Percentiles rank a stretch among this genome's conserved stretches.
These are phyloP conservation scores for Brassica napus DNA, from an alignment of 345 rosid species.

Conservation along the genomic window DNA sequence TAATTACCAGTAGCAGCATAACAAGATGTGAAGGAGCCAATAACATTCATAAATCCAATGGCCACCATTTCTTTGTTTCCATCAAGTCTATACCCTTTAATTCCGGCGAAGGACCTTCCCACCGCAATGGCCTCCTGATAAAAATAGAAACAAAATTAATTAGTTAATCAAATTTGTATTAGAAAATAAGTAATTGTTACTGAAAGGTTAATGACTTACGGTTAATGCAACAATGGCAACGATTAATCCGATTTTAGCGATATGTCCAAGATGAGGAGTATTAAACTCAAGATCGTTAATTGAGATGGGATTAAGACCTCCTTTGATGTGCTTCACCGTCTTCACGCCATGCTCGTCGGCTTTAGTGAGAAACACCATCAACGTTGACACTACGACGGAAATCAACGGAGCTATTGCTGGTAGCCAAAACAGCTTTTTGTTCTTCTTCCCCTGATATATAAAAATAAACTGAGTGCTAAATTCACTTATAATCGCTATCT, in stretches of 20 bases:
- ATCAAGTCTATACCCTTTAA: slow-evolving; percentile 75
- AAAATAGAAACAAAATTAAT: not conserved
- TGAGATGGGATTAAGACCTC: slow-evolving; percentile 83
- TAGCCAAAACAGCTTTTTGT: slow-evolving; percentile 80
- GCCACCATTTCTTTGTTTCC: slow-evolving; percentile 96
- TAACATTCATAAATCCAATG: slow-evolving; percentile 73
- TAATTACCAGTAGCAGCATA: slow-evolving; percentile 82
- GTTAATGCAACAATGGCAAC: slow-evolving; percentile 71
- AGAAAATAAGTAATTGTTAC: not conserved
- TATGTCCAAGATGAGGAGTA: slow-evolving; percentile 60
- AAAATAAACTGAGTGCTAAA: not conserved
- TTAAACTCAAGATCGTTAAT: slow-evolving; percentile 57
- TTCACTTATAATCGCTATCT: not conserved
- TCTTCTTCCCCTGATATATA: slow-evolving; percentile 60
- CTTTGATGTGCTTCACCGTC: slow-evolving; percentile 70
- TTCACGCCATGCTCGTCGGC: slow-evolving; percentile 86
- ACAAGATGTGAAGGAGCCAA: slow-evolving; percentile 85
- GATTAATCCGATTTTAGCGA: slow-evolving; percentile 65
- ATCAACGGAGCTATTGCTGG: slow-evolving; percentile 83
- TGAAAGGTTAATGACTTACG: slow-evolving; percentile 40
- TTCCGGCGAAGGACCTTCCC: slow-evolving; percentile 74
- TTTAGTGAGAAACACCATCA: slow-evolving; percentile 71
- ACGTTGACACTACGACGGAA: slow-evolving; percentile 66
- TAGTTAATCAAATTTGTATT: not conserved
- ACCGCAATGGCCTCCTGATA: slow-evolving; percentile 85